Base-by-base conservation (phyloP, 345 rosid genomes). In the Eucalyptus pauciflora region DNA sequence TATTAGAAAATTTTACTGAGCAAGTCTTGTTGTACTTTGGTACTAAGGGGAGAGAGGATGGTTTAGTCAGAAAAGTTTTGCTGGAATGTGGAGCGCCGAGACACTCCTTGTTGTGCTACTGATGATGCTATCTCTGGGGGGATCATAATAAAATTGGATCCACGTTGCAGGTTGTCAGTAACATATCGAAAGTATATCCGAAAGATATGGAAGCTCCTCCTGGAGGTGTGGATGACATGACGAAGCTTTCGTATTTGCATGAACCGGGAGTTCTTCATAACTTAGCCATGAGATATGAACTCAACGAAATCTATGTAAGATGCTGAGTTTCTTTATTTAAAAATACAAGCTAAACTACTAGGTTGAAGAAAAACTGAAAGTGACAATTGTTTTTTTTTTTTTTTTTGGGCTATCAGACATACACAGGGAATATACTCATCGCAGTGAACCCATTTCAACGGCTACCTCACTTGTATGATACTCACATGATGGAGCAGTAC, bases 211-310 rank as follows among this genome's bases (percentile, higher is more conserved):
- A 98, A 92, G 99, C 99, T 67, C 92, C 96, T 54, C 98, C 99
- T 64, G 99, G 99, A 87, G 99, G 99, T 88, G 99, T 97, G 76
- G 99, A 98, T 95, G 99, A 98, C 94, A 98, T 98, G 99, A 98
- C 99, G 89, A 98, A 98, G 94, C 98, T 98, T 93, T 95, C 99
- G 50, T 98, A 98, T 93, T 93, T 98, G 95, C 99, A 98, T 87
- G 99, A 98, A 91, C 99, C 99, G 20, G 99, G 99, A 89, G 99
- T 98, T 90, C 91, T 98, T 92, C 94, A 94, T 90, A 98, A 98
- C 92, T 92, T 98, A 96, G 97, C 99, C 81, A 87, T 94, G 91
- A 95, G 99, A 98, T 98, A 98, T 91, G 99, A 98, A 90, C 98
- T 98, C 86, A 98, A 98, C 86, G 99, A 98, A 93, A 98, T 98